These are phyloP conservation scores for Nadsonia starkeyi-henricii DNA, from an alignment of 1,139 yeast species.

Conservation along the genomic window DNA sequence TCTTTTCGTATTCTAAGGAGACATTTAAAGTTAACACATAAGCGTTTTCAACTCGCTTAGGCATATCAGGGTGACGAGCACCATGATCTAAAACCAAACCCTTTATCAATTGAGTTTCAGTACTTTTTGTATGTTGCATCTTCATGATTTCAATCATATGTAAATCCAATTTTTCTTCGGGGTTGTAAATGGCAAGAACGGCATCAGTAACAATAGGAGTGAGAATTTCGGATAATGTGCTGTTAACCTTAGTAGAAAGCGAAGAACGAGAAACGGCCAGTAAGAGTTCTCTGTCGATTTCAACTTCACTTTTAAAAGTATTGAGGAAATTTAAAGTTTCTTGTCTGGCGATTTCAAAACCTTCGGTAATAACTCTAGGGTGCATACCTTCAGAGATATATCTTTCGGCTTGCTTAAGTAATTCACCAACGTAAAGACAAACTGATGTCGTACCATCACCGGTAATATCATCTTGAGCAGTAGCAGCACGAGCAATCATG, in stretches of 20 bases:
- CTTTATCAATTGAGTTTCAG: conserved; percentile 67
- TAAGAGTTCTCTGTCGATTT: conserved; percentile 69
- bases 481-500: conserved; percentile 94
- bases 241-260: conserved; percentile 68
- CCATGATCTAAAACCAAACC: conserved; percentile 97
- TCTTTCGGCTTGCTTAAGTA: conserved; percentile 88
- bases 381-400: conserved; percentile 89
- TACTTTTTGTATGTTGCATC: conserved; percentile 86
- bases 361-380: conserved; percentile 89
- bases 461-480: conserved; percentile 96
- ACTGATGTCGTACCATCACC: conserved; percentile 99
- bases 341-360: conserved; percentile 80
- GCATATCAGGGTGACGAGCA: conserved; percentile 99
- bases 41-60: conserved; percentile 72
- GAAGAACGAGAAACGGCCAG: conserved; percentile 88
- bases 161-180: conserved; percentile 50
- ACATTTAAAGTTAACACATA: conserved; percentile 80
- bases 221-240: conserved; percentile 62
- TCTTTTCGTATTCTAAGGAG: conserved; percentile 90
- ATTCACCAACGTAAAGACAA: conserved; percentile 84
- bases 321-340: conserved; percentile 60
- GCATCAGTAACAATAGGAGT: conserved; percentile 96
- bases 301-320: conserved; percentile 31
- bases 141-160: conserved; percentile 98
- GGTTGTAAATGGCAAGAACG: conserved; percentile 57